These are phyloP conservation scores for Umbellularia californica DNA, from an alignment of 164 flowering plant species.

Conservation along the genomic window DNA sequence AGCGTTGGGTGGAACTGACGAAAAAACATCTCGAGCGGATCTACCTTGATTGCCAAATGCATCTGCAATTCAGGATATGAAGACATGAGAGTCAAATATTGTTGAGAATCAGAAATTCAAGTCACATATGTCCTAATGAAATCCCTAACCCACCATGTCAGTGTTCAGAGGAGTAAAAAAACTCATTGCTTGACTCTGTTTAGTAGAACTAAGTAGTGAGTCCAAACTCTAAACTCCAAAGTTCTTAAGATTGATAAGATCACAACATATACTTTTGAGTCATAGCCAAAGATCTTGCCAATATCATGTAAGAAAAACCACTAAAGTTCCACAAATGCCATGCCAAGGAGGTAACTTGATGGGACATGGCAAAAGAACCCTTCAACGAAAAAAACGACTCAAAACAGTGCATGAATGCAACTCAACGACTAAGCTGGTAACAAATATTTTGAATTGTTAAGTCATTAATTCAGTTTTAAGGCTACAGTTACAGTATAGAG, in stretches of 20 bases:
- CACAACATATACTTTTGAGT: neutral
- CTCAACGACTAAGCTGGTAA: too few species aligned
- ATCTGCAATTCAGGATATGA: constrained; percentile 16
- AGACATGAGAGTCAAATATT: neutral
- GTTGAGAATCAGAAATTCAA: neutral
- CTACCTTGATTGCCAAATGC: constrained; percentile 29
- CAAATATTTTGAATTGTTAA: too few species aligned
- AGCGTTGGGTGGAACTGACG: constrained; percentile 29
- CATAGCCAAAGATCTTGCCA: too few species aligned
- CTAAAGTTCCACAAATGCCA: neutral
- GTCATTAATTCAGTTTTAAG: too few species aligned
- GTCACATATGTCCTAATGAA: neutral
- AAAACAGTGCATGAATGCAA: too few species aligned
- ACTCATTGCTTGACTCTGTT: neutral
- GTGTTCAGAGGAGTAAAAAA: neutral
- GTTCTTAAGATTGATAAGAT: neutral
- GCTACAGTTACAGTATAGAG: too few species aligned
- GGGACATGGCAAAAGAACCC: neutral
- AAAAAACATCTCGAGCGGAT: constrained; percentile 23
- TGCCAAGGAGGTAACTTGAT: neutral
- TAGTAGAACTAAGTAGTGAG: neutral
- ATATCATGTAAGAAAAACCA: neutral
- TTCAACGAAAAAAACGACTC: neutral
- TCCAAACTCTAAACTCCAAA: neutral
- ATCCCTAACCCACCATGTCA: neutral